A percentile compares a stretch with the other conserved stretches of the same genome.
Evolutionary conservation across 1,284 basidiomycete genomes (phyloP).

Genomic region (Microbotryum scabiosae): DNA sequence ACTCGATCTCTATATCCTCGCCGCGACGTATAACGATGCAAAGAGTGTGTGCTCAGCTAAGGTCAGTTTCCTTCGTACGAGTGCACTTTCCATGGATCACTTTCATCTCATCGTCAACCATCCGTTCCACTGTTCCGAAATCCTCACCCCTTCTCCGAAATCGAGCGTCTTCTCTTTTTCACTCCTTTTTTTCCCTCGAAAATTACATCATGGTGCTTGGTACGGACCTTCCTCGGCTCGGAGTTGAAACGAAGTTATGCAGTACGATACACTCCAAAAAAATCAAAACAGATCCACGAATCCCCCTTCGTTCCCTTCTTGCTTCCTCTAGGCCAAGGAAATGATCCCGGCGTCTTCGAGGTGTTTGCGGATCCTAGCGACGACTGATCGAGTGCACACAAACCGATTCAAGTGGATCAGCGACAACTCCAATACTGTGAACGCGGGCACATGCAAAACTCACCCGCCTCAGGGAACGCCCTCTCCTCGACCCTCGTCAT

Average conservation of each 20-base stretch:
- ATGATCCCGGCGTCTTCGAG: slow-evolving; percentile 13
- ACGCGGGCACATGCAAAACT: slow-evolving; percentile 6
- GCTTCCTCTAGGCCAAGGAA: not conserved
- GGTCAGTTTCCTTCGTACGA: too few relatives aligned
- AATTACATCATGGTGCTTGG: not conserved
- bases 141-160: too few relatives aligned
- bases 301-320: not conserved
- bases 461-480: slow-evolving; percentile 41
- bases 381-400: slow-evolving; percentile 3
- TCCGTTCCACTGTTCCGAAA: too few relatives aligned
- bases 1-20: too few relatives aligned
- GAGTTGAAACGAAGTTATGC: not conserved
- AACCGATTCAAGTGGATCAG: not conserved
- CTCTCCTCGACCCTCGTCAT: slow-evolving; percentile 67
- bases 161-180: too few relatives aligned
- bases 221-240: not conserved
- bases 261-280: not conserved
- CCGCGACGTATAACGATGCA: too few relatives aligned
- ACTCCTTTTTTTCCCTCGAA: not conserved
- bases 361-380: slow-evolving; percentile 16
- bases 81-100: too few relatives aligned
- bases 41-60: too few relatives aligned
- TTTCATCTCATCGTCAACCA: too few relatives aligned
- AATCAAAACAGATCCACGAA: too few relatives aligned
- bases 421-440: not conserved